Evolutionary conservation across 2,329 filamentous ascomycete species (phyloP).

Genomic region (Venturia effusa): DNA sequence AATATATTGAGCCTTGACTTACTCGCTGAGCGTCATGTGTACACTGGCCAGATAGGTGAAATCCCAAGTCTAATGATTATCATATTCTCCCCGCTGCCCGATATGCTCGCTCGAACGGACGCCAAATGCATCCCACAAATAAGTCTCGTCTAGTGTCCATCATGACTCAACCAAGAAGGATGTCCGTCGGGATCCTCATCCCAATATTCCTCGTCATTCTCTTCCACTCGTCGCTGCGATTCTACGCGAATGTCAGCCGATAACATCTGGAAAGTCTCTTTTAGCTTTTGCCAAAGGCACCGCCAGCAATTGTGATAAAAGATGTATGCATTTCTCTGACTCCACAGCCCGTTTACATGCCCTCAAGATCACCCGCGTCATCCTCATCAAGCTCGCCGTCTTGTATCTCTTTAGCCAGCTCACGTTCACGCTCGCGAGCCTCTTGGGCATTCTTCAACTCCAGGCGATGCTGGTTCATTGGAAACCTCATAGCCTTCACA

Average conservation of each 20-base stretch:
- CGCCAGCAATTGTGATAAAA: neutral
- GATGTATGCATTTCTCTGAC: neutral
- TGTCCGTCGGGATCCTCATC: neutral
- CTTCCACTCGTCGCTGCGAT: neutral
- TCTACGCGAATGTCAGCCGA: neutral
- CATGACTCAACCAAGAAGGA: neutral
- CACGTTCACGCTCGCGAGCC: slow-evolving; percentile 88
- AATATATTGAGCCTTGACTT: neutral
- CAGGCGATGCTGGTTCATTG: slow-evolving; percentile 96
- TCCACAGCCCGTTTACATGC: slow-evolving; percentile 52
- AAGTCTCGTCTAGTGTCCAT: neutral
- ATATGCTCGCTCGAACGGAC: neutral
- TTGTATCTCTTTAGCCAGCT: slow-evolving; percentile 98
- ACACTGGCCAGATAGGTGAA: neutral
- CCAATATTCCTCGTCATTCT: neutral
- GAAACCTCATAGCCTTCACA: slow-evolving; percentile 98
- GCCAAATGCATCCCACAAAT: neutral
- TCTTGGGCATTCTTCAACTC: slow-evolving; percentile 98
- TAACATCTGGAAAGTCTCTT: neutral
- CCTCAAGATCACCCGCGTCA: slow-evolving; percentile 92
- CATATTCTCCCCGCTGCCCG: neutral
- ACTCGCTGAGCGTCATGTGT: neutral
- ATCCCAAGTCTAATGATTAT: neutral
- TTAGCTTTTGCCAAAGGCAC: neutral
- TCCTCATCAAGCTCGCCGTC: slow-evolving; percentile 96